Percentiles rank a stretch among this genome's conserved stretches.
These are phyloP conservation scores for Quercus engelmannii DNA, from an alignment of 306 rosid genomes.

Conservation along the genomic window DNA sequence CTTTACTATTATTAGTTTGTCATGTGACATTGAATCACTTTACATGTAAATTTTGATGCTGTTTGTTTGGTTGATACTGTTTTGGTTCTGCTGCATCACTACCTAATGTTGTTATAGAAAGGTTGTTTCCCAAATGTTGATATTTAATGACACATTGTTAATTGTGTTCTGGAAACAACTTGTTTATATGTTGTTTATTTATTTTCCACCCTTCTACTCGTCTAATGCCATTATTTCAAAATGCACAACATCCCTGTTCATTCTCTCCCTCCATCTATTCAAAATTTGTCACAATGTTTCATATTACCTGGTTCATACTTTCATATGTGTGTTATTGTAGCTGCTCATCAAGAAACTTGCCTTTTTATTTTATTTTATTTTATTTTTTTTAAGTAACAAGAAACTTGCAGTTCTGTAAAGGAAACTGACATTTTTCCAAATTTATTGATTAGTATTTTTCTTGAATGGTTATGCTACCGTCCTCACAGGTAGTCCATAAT, in stretches of 20 bases:
- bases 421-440: too few species aligned
- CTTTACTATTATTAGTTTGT: background rate
- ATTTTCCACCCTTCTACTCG: constrained; percentile 1
- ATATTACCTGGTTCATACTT: background rate
- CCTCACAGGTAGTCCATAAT: too few species aligned
- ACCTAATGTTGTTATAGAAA: background rate
- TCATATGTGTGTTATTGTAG: background rate
- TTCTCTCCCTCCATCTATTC: background rate
- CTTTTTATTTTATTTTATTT: too few species aligned
- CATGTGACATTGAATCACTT: background rate
- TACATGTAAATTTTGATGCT: background rate
- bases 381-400: too few species aligned
- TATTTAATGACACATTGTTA: background rate
- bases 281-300: background rate
- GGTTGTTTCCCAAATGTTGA: background rate
- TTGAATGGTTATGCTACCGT: too few species aligned
- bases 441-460: too few species aligned
- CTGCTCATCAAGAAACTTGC: too few species aligned
- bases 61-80: background rate
- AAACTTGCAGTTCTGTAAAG: too few species aligned
- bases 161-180: background rate
- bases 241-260: background rate
- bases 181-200: background rate
- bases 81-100: constrained; percentile 10
- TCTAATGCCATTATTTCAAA: constrained; percentile 3